Evolutionary conservation across 306 rosid species (phyloP).

Genomic region (Citrullus colocynthis): DNA sequence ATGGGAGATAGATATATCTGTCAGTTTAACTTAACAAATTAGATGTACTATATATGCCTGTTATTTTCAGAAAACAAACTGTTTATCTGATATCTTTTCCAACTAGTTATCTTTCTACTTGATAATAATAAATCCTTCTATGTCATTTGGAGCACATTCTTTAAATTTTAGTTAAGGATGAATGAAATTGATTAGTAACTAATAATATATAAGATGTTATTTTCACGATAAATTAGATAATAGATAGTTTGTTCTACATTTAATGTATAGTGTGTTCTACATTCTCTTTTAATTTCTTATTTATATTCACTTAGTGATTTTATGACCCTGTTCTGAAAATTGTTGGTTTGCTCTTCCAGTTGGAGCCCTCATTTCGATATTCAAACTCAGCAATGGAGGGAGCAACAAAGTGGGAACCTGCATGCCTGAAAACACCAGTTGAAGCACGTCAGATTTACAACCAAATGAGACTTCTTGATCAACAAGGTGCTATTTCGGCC

Average conservation of each 20-base stretch:
- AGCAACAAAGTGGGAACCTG: constrained; percentile 89
- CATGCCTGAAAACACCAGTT: constrained; percentile 37
- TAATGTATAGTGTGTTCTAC: background rate
- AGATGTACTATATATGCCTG: no score
- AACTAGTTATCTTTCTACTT: background rate
- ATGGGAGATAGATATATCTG: background rate
- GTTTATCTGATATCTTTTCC: background rate
- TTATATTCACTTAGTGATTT: background rate
- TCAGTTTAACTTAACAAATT: background rate
- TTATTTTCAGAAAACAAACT: background rate
- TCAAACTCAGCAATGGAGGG: constrained; percentile 72
- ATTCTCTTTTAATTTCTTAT: background rate
- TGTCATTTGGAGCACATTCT: background rate
- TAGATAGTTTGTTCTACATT: background rate
- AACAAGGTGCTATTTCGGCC: constrained; percentile 47
- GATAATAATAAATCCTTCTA: background rate
- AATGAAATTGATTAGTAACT: background rate
- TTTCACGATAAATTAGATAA: background rate
- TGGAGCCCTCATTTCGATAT: constrained; percentile 45
- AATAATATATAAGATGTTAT: background rate
- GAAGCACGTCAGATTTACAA: constrained; percentile 49
- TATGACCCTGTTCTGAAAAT: background rate
- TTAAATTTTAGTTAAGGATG: background rate
- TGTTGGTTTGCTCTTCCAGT: constrained; percentile 18
- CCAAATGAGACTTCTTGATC: constrained; percentile 61